These are phyloP conservation scores for Moniliophthora roreri DNA, from an alignment of 1,284 basidiomycete species.

Conservation along the genomic window DNA sequence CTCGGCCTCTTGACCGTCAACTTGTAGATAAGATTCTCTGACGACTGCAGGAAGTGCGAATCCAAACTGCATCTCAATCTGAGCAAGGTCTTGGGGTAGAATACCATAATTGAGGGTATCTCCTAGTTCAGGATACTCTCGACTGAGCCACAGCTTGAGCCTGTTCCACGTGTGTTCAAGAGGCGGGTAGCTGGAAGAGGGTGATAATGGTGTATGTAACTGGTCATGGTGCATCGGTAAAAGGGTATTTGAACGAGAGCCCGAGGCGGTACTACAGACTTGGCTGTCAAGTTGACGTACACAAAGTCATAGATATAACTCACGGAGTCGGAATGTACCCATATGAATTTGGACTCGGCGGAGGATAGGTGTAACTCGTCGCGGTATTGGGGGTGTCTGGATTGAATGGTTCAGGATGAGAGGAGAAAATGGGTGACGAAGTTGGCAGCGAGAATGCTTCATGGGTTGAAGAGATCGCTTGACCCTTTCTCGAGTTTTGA, in stretches of 20 bases:
- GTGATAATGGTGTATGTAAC: constrained; percentile 41
- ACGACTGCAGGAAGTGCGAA: constrained; percentile 76
- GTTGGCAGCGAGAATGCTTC: constrained; percentile 79
- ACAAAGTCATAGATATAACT: constrained; percentile 25
- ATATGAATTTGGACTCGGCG: constrained; percentile 53
- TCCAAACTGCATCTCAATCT: constrained; percentile 82
- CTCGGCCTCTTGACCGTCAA: constrained; percentile 89
- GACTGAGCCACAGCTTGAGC: constrained; percentile 70
- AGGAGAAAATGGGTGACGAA: constrained; percentile 56
- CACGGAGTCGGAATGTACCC: constrained; percentile 62
- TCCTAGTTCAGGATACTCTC: constrained; percentile 86
- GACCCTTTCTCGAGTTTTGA: constrained; percentile 50
- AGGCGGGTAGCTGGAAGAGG: constrained; percentile 64
- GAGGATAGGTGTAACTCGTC: constrained; percentile 76
- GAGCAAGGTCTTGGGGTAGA: constrained; percentile 68
- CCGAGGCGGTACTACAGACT: constrained; percentile 32
- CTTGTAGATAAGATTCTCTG: constrained; percentile 80
- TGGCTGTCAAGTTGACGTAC: constrained; percentile 10
- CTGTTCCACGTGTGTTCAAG: constrained; percentile 79
- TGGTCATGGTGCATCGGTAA: constrained; percentile 64
- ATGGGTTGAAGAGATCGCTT: constrained; percentile 69
- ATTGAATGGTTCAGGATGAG: constrained; percentile 59
- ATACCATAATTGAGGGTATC: constrained; percentile 91
- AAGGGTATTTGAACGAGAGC: constrained; percentile 54
- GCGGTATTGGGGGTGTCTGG: constrained; percentile 50